These are phyloP conservation scores for Emergomyces orientalis DNA, from an alignment of 2,329 filamentous ascomycete species.

Conservation along the genomic window DNA sequence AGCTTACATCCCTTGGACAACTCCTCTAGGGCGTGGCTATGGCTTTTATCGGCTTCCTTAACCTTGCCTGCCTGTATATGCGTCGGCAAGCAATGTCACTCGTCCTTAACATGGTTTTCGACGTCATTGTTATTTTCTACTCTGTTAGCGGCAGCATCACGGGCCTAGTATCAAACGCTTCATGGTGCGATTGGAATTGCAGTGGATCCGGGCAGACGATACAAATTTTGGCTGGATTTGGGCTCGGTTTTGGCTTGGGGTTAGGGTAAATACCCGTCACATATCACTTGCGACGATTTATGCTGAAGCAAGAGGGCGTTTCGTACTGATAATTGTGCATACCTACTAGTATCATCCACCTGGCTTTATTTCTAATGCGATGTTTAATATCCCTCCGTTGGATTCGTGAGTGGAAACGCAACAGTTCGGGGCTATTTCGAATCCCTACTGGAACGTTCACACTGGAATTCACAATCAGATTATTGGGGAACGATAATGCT, in stretches of 20 bases:
- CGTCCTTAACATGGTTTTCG: background rate
- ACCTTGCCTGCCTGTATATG: background rate
- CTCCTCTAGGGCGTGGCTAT: background rate
- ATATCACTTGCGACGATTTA: background rate
- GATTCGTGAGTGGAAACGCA: background rate
- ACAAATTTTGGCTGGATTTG: background rate
- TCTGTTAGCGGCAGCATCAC: background rate
- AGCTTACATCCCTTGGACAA: background rate
- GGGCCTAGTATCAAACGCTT: background rate
- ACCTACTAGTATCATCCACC: background rate
- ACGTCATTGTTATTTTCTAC: background rate
- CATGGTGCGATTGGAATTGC: background rate
- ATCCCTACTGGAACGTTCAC: background rate
- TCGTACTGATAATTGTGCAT: background rate
- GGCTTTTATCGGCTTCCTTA: background rate
- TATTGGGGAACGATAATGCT: background rate
- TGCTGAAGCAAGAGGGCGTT: background rate
- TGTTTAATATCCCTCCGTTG: background rate
- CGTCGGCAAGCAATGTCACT: background rate
- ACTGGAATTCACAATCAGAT: background rate
- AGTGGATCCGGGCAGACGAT: background rate
- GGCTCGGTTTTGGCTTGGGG: background rate
- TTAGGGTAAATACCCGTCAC: background rate
- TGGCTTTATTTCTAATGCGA: background rate
- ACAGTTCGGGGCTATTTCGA: background rate